These are phyloP conservation scores for Phytophthora foliorum DNA, from an alignment of 352 stramenopile genomes.

Conservation along the genomic window DNA sequence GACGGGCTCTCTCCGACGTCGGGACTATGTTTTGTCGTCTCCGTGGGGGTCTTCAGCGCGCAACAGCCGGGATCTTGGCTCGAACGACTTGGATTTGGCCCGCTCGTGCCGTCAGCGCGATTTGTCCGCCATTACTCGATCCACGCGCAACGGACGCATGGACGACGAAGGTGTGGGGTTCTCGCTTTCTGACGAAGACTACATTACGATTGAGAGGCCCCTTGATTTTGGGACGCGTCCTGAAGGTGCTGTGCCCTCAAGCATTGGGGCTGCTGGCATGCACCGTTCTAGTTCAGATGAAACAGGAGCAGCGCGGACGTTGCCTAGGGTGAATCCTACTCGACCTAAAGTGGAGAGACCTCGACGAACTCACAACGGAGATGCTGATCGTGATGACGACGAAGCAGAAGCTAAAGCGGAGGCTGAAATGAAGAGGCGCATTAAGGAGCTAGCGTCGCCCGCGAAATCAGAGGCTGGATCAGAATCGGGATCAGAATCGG, in stretches of 20 bases:
- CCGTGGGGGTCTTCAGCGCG: constrained; percentile 42
- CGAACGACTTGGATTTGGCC: constrained; percentile 44
- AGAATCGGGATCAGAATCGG: constrained; percentile 58
- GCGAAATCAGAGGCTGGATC: constrained; percentile 52
- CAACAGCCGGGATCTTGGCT: constrained; percentile 32
- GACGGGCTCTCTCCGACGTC: constrained; percentile 45
- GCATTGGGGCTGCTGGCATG: constrained; percentile 9
- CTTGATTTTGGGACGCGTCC: constrained; percentile 38
- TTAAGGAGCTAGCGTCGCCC: constrained; percentile 59
- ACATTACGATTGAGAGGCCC: constrained; percentile 65
- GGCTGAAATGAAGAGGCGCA: constrained; percentile 32
- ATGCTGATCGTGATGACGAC: constrained; percentile 13
- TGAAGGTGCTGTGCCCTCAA: background rate
- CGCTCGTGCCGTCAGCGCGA: constrained; percentile 36
- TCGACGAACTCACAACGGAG: constrained; percentile 8
- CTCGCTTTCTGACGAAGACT: constrained; percentile 78
- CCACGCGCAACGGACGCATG: constrained; percentile 45
- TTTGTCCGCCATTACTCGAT: constrained; percentile 43
- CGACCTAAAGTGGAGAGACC: constrained; percentile 28
- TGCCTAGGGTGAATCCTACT: constrained; percentile 29
- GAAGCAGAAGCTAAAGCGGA: constrained; percentile 23
- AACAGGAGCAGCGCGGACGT: constrained; percentile 15
- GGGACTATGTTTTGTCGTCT: constrained; percentile 57
- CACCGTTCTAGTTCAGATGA: constrained; percentile 34
- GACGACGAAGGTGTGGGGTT: constrained; percentile 45